Percentiles rank a stretch among this genome's conserved stretches.
Conservation (phyloP, 2,329 filamentous ascomycete species). For the Alternaria rosae region DNA sequence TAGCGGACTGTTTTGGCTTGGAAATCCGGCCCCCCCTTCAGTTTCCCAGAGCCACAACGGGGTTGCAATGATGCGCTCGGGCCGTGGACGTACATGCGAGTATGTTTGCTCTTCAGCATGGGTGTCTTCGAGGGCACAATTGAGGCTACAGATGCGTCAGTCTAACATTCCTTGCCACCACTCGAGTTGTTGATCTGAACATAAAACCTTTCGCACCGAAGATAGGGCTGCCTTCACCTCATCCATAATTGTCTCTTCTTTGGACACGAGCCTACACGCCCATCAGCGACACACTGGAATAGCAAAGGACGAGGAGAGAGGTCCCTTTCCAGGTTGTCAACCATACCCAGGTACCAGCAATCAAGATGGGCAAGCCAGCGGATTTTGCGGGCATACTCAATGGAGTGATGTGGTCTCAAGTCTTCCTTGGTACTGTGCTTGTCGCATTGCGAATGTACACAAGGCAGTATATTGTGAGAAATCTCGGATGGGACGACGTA, state of each 20-base stretch:
- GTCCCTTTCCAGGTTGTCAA: neutral
- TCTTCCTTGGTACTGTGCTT: conserved; percentile 33
- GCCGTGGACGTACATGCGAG: neutral
- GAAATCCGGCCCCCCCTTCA: neutral
- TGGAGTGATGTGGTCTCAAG: conserved; percentile 43
- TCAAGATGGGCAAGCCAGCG: conserved; percentile 27
- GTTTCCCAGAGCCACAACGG: neutral
- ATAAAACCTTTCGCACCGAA: neutral
- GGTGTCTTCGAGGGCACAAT: neutral
- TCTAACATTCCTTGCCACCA: neutral
- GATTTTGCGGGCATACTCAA: conserved; percentile 35
- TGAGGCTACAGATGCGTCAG: neutral
- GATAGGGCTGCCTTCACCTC: neutral
- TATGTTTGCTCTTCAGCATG: conserved; percentile 13
- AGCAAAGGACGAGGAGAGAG: neutral
- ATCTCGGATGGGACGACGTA: conserved; percentile 40
- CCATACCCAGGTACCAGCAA: neutral
- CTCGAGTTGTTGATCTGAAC: neutral
- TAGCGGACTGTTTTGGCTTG: neutral
- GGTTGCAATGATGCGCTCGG: neutral
- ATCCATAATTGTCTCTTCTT: neutral
- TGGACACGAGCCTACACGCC: neutral
- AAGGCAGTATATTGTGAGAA: conserved; percentile 35
- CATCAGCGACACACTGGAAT: neutral
- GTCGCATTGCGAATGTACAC: conserved; percentile 39